phyloP scores from a whole-genome alignment of 108 stramenopile species.

The Fistulifera pelliculosa region DNA sequence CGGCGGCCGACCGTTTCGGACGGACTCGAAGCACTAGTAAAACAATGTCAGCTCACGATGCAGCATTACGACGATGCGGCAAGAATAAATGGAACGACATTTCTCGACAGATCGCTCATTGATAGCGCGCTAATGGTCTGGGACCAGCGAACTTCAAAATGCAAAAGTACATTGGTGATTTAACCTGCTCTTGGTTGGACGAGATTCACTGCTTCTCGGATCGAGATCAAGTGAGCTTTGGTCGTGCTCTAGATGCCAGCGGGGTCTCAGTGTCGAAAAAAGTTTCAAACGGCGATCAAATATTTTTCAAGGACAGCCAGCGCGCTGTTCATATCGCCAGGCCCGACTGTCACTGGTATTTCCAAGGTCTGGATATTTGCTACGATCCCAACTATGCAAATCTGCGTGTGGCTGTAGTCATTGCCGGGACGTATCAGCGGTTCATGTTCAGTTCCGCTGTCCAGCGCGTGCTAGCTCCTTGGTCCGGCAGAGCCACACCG shows the following conservation, averaged over 20 bases:
- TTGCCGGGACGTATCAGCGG: slow-evolving; percentile 1
- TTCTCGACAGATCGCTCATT: slow-evolving; percentile 2
- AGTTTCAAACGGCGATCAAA: too few relatives aligned
- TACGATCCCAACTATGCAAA: background rate
- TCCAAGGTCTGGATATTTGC: too few relatives aligned
- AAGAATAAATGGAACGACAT: background rate
- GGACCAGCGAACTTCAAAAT: slow-evolving; percentile 7
- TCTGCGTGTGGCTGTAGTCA: background rate
- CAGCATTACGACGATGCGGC: background rate
- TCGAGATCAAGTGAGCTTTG: slow-evolving; percentile 24
- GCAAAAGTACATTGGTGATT: slow-evolving; percentile 9
- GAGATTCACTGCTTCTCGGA: slow-evolving; percentile 24
- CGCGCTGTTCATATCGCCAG: too few relatives aligned
- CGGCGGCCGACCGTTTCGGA: slow-evolving; percentile 12
- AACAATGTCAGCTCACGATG: slow-evolving; percentile 5
- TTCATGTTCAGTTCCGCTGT: background rate
- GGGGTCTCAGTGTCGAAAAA: too few relatives aligned
- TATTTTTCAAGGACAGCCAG: too few relatives aligned
- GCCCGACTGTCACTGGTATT: too few relatives aligned
- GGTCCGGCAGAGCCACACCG: slow-evolving; percentile 1
- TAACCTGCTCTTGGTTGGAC: slow-evolving; percentile 16
- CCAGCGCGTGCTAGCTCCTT: background rate
- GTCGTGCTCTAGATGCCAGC: background rate
- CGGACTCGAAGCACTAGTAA: background rate
- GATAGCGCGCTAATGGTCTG: slow-evolving; percentile 15